A percentile compares a stretch with the other conserved stretches of the same genome.
Evolutionary conservation across 805 yeast species (phyloP).

Genomic region (Candida tibetensis): DNA sequence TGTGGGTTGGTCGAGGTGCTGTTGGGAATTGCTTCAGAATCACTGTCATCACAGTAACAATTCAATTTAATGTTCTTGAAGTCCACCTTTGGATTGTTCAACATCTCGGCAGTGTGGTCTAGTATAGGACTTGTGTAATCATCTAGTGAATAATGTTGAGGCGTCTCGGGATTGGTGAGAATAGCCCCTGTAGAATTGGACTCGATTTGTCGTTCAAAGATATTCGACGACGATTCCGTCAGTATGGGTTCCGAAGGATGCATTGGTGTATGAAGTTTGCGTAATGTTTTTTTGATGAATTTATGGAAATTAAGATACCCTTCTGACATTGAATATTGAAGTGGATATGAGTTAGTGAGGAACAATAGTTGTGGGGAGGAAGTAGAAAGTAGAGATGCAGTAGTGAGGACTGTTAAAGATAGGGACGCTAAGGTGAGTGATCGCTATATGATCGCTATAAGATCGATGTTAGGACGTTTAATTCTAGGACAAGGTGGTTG

Average conservation of each 20-base stretch:
- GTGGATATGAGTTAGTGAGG: no score
- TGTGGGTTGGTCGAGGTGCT: slow-evolving; percentile 4
- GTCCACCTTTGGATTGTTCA: slow-evolving; percentile 25
- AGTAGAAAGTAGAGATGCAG: no score
- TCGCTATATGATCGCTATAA: no score
- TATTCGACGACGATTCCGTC: slow-evolving; percentile 5
- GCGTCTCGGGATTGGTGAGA: slow-evolving; percentile 14
- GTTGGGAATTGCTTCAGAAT: neutral
- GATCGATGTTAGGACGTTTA: no score
- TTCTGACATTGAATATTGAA: neutral
- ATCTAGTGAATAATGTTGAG: slow-evolving; percentile 26
- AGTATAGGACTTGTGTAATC: slow-evolving; percentile 30
- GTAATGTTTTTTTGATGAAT: slow-evolving; percentile 12
- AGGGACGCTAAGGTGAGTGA: no score
- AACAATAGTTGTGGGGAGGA: no score
- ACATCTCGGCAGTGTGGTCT: slow-evolving; percentile 30
- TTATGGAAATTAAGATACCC: slow-evolving; percentile 5
- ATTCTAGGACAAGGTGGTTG: no score
- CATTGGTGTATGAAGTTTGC: slow-evolving; percentile 4
- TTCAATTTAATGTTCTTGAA: slow-evolving; percentile 22
- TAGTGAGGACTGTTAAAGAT: no score
- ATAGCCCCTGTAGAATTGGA: slow-evolving; percentile 6
- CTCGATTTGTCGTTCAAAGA: slow-evolving; percentile 13
- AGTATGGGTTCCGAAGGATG: neutral
- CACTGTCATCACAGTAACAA: slow-evolving; percentile 16